Base-by-base conservation (phyloP, 495 filamentous ascomycete genomes). In the Aspergillus wentii region DNA sequence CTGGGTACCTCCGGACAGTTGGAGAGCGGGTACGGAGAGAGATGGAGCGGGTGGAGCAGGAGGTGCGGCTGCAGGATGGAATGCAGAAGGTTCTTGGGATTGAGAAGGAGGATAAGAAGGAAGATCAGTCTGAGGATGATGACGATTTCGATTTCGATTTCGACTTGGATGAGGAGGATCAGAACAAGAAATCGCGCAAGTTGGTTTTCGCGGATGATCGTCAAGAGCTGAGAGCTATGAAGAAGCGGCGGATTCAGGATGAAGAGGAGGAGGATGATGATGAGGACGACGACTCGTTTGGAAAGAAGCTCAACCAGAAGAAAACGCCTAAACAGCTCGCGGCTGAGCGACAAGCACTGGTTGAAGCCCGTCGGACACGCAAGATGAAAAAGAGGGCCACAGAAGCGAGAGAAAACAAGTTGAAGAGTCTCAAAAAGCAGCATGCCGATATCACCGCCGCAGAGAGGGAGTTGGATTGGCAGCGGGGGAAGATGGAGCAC, bases 401-500 rank as follows among this genome's bases (percentile, higher is more conserved):
- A 25, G 70, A 74, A 55, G 62, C 40, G 38, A 66, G 57, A 42
- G 56, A 66, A 51, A 72, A 60, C 35, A 80, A 77, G 51, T 59
- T 97, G 21, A 68, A 72, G 19, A 72, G 70, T 17, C 67, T 89
- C 35, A 75, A 75, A 57, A 80, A 81, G 50, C 79, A 86, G 54
- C 74, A 88, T 46, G 69, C 69, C 31, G 75, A 86, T 38, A 76
- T 98, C 33, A 66, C 69, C 32, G 69, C 76, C 5, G 84, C 89
- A 2, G 84, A 94, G 64, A 65, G 76, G 14, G 79, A 85, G 59
- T 61, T 97, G 39, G 90, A 91, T 35, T 54, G 83, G 44, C 86
- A 88, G 54, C 70, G 82, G 27, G 81, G 71, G n/a, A 76, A 71
- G 59, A 88, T 95, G 88, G 80, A 78, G 31, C 91, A 91, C 18